Conservation (phyloP, 1,284 basidiomycete genomes). For the Boletellus deceptivus region DNA sequence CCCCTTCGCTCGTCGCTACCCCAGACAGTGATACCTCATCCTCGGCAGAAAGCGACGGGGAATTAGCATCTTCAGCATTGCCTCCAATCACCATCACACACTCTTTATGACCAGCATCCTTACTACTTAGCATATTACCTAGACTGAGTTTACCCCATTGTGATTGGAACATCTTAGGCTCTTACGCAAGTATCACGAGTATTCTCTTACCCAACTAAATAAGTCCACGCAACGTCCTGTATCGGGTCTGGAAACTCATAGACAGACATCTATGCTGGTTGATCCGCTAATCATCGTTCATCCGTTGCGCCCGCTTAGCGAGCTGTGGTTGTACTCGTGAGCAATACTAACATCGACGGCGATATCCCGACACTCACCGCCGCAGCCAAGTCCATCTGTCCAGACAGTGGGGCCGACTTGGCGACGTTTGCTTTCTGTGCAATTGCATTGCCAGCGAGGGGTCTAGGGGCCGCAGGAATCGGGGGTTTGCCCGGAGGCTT, state of each 20-base stretch:
- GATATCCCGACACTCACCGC: conserved; percentile 49
- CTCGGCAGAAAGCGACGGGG: conserved; percentile 38
- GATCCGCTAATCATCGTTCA: conserved; percentile 42
- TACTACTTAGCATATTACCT: conserved; percentile 18
- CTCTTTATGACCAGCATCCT: conserved; percentile 28
- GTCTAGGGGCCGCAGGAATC: conserved; percentile 54
- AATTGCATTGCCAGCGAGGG: conserved; percentile 42
- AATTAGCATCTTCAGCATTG: conserved; percentile 15
- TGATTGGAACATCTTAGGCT: conserved; percentile 12
- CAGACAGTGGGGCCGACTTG: conserved; percentile 40
- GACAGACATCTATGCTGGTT: not conserved
- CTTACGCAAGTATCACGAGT: conserved; percentile 11
- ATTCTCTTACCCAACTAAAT: conserved; percentile 16
- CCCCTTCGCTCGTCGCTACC: conserved; percentile 36
- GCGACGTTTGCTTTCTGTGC: conserved; percentile 47
- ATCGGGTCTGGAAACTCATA: not conserved
- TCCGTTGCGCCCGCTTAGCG: conserved; percentile 67
- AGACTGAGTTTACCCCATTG: conserved; percentile 26
- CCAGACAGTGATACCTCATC: conserved; percentile 27
- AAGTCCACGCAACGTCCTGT: conserved; percentile 3
- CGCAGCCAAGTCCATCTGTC: conserved; percentile 83
- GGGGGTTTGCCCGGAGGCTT: conserved; percentile 56
- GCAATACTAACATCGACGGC: not conserved
- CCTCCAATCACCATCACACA: conserved; percentile 44
- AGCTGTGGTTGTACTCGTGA: conserved; percentile 42